A percentile compares a stretch with the other conserved stretches of the same genome.
phyloP scores from a whole-genome alignment of 129 eudicot species.

The Lonicera japonica region DNA sequence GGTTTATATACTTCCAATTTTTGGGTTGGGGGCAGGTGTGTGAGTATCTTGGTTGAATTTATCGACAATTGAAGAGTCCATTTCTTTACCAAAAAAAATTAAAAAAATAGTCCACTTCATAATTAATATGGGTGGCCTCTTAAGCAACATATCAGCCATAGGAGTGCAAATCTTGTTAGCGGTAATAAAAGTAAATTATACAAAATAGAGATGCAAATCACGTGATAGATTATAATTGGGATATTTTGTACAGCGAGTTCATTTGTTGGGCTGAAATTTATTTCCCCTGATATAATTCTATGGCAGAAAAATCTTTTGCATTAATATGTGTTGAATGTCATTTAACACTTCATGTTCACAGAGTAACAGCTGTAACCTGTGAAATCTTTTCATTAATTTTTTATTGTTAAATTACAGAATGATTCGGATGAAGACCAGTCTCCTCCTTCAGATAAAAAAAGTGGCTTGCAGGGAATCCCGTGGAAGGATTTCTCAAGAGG shows the following conservation, averaged over 20 bases:
- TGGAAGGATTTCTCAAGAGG: constrained; percentile 76
- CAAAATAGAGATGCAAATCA: not conserved
- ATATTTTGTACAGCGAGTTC: not conserved
- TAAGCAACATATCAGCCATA: too few species aligned
- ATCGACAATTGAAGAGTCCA: too few species aligned
- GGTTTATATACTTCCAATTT: not conserved
- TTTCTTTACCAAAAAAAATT: too few species aligned
- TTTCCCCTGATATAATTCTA: not conserved
- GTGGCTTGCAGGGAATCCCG: constrained; percentile 58
- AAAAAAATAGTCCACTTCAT: too few species aligned
- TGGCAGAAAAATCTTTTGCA: constrained; percentile 19
- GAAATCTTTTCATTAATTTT: not conserved
- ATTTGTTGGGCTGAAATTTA: not conserved
- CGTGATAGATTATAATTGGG: not conserved
- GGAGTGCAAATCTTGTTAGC: too few species aligned
- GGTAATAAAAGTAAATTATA: not conserved
- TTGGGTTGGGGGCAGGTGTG: too few species aligned
- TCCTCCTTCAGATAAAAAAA: constrained; percentile 36
- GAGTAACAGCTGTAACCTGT: constrained; percentile 7
- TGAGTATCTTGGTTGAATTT: not conserved
- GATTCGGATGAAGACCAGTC: constrained; percentile 54
- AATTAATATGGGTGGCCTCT: too few species aligned
- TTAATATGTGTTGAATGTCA: constrained; percentile 10
- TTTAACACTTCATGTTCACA: constrained; percentile 11
- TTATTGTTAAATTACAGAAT: constrained; percentile 30